Evolutionary conservation across 352 stramenopile species (phyloP).

Genomic region (Phytopythium cucurbitacearum): DNA sequence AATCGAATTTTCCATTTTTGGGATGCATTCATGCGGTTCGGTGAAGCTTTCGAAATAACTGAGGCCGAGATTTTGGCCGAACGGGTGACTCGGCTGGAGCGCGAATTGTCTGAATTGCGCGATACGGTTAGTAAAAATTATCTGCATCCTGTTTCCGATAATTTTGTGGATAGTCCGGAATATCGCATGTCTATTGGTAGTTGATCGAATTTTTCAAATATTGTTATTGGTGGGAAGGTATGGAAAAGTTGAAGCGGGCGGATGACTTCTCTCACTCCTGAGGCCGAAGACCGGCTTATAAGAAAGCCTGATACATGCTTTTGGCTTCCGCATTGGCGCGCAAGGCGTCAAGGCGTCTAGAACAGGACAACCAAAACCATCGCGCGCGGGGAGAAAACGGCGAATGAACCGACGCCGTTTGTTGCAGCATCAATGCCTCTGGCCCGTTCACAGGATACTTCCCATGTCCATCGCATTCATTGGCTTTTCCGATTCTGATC

Average conservation of each 20-base stretch:
- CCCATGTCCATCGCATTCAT: conserved; percentile 2
- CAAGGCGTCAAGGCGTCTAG: conserved; percentile 2
- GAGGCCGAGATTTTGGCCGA: conserved; percentile 2
- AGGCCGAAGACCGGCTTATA: conserved; percentile 2
- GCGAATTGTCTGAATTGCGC: conserved; percentile 2
- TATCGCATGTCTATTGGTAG: conserved; percentile 3
- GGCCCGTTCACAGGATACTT: conserved; percentile 2
- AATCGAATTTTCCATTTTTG: conserved; percentile 3
- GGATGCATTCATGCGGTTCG: conserved; percentile 2
- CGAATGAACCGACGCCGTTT: conserved; percentile 2
- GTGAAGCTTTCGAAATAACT: conserved; percentile 3
- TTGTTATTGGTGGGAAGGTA: conserved; percentile 3
- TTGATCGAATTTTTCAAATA: conserved; percentile 4
- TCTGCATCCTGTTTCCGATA: conserved; percentile 3
- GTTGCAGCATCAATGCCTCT: conserved; percentile 2
- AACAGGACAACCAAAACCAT: conserved; percentile 3
- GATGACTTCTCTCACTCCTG: conserved; percentile 2
- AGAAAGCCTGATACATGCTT: conserved; percentile 3
- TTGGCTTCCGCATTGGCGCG: conserved; percentile 2
- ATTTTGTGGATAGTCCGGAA: conserved; percentile 3
- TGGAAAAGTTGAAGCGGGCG: conserved; percentile 2
- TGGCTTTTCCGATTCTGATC: conserved; percentile 3
- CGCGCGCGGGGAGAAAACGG: conserved; percentile 1
- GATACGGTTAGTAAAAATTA: conserved; percentile 3
- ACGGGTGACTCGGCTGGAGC: conserved; percentile 1